phyloP scores from a whole-genome alignment of 2,329 filamentous ascomycete genomes.

The Aspergillus awamori region DNA sequence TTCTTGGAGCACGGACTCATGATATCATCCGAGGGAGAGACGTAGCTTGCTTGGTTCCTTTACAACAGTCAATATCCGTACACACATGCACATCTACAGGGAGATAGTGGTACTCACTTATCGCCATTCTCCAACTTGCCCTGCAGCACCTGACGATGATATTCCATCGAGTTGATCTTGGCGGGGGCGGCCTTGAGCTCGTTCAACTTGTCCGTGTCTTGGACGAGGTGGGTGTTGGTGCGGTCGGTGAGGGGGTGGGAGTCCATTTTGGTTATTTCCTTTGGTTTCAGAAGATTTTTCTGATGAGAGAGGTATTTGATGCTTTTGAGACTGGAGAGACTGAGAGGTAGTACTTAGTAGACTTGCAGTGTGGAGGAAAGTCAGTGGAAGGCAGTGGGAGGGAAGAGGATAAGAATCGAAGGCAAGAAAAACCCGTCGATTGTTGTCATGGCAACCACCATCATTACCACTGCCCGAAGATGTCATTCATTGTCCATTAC shows the following conservation, averaged over 20 bases:
- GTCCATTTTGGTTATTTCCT: conserved; percentile 32
- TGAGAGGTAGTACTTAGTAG: no score
- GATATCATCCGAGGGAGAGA: conserved; percentile 54
- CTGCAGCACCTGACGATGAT: conserved; percentile 48
- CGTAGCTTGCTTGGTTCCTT: conserved; percentile 43
- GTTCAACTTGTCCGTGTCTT: conserved; percentile 28
- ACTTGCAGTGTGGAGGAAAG: conserved; percentile 7
- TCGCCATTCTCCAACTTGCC: conserved; percentile 44
- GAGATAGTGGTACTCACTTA: conserved; percentile 34
- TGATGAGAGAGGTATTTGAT: background rate
- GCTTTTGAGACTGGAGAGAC: background rate
- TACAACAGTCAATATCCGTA: background rate
- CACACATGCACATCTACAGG: background rate
- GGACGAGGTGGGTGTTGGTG: conserved; percentile 45
- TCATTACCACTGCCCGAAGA: conserved; percentile 32
- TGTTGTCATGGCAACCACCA: conserved; percentile 44
- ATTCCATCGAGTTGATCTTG: conserved; percentile 45
- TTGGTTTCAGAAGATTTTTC: background rate
- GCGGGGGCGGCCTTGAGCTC: conserved; percentile 37
- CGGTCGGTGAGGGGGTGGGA: conserved; percentile 44
- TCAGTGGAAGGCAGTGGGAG: conserved; percentile 16
- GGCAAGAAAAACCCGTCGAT: conserved; percentile 36
- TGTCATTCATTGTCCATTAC: conserved; percentile 4
- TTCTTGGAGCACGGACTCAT: conserved; percentile 56
- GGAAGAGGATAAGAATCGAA: conserved; percentile 30